Percentiles rank a stretch among this genome's conserved stretches.
These are phyloP conservation scores for Crucibulum cyathiforme DNA, from an alignment of 1,284 basidiomycete species.

Conservation along the genomic window DNA sequence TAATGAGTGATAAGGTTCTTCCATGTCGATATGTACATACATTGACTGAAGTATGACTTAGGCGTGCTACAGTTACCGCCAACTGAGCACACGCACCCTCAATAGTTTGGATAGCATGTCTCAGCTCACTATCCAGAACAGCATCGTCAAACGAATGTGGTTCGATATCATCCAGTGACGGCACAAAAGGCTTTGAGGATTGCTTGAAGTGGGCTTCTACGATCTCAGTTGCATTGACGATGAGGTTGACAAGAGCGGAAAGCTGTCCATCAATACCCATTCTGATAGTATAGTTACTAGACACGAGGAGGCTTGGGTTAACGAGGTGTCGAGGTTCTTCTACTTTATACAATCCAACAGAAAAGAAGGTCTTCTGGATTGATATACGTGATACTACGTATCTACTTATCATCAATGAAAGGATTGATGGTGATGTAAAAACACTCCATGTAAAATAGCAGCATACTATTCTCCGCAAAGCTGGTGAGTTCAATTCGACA, in stretches of 20 bases:
- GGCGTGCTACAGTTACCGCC: conserved; percentile 22
- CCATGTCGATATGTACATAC: conserved; percentile 12
- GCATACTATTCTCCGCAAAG: too few relatives aligned
- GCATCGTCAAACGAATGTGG: conserved; percentile 24
- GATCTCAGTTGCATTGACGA: conserved; percentile 16
- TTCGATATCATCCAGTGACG: conserved; percentile 24
- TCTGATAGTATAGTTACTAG: too few relatives aligned
- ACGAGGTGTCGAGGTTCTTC: too few relatives aligned
- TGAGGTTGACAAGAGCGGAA: conserved; percentile 18
- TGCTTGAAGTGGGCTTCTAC: conserved; percentile 17
- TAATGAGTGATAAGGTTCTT: not conserved
- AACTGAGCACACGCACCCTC: conserved; percentile 33
- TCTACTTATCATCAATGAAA: too few relatives aligned
- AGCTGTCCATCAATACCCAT: too few relatives aligned
- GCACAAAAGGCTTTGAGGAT: conserved; percentile 16
- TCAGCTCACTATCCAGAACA: conserved; percentile 13
- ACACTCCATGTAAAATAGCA: too few relatives aligned
- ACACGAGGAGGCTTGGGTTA: too few relatives aligned
- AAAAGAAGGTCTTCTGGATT: too few relatives aligned
- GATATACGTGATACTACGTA: too few relatives aligned
- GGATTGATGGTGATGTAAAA: too few relatives aligned
- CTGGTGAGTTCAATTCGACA: too few relatives aligned
- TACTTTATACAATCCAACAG: too few relatives aligned
- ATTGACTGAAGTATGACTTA: conserved; percentile 26
- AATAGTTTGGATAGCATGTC: conserved; percentile 23